phyloP scores from a whole-genome alignment of 2,329 filamentous ascomycete genomes.

The Epichloe typhina region DNA sequence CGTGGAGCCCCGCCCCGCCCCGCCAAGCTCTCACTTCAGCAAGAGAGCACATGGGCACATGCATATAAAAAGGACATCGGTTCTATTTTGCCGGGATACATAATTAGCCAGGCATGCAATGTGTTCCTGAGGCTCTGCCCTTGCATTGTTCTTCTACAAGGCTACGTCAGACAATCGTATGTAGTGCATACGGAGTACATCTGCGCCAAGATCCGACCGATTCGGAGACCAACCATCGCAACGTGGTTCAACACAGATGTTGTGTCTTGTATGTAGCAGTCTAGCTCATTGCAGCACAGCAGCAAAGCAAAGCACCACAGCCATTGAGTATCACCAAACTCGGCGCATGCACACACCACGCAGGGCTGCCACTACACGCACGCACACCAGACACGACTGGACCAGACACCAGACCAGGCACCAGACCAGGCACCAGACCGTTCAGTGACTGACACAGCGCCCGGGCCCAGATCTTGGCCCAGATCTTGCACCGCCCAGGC shows the following conservation, averaged over 20 bases:
- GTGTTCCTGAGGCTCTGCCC: too few relatives aligned
- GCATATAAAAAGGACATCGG: background rate
- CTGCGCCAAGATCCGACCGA: too few relatives aligned
- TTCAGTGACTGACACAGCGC: too few relatives aligned
- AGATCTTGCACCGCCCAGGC: background rate
- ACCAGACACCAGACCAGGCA: too few relatives aligned
- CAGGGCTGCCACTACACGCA: too few relatives aligned
- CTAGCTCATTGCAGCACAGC: background rate
- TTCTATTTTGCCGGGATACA: too few relatives aligned
- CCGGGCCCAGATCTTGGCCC: too few relatives aligned
- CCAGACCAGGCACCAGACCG: too few relatives aligned
- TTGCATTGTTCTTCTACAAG: background rate
- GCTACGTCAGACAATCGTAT: background rate
- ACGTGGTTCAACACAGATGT: background rate
- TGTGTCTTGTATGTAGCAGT: background rate
- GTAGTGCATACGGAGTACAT: too few relatives aligned
- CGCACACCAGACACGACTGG: too few relatives aligned
- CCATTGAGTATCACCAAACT: background rate
- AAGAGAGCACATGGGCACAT: slow-evolving; percentile 1
- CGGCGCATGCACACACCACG: background rate
- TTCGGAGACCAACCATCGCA: background rate
- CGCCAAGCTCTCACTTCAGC: background rate
- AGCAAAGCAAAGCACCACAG: background rate
- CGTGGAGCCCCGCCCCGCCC: background rate
- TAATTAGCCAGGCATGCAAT: too few relatives aligned